Evolutionary conservation across 2,329 filamentous ascomycete genomes (phyloP), one percentile per base, ranked within the genome.

Genomic region (Phialophora tarda): DNA sequence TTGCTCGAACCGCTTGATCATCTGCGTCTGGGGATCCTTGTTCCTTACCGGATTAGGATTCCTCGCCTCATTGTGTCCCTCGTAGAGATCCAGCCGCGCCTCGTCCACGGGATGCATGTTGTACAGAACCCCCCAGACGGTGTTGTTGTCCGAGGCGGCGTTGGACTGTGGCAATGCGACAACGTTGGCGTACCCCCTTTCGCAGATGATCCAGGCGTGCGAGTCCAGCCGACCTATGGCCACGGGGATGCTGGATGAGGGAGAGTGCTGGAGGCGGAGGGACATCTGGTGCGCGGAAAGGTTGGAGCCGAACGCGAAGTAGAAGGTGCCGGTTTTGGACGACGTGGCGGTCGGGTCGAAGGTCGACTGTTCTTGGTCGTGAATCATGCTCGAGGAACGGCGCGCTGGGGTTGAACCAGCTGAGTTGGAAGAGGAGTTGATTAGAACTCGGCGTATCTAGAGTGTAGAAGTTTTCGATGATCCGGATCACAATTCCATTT

Each of bases 241-340:
- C 0, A 80, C 69, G 0, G 79, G 79, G 10, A 71, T 73, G 3
- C 73, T 73, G 14, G 78, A 80, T 21, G 72, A 71, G 0, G 78
- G 76, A 54, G 75, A 70, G 50, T 73, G 63, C n/a, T 59, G 71
- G 64, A 79, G 79, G 56, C 79, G 78, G 12, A 73, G 59, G 47
- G 70, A 69, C 79, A 81, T 81, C 59, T 81, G 79, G 2, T 73
- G 75, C 26, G 76, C 74, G 4, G 79, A 81, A 30, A 81, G 77
- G 63, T 81, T 81, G 50, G 78, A 80, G 59, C 79, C 79, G 65
- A 78, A 81, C 60, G 79, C 79, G 65, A 81, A 80, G 70, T 81
- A 81, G 70, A 80, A 76, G 38, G 76, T 73, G 63, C 72, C 73
- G 21, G 63, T 69, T 17, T 51, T 62, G 8, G 69, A 67, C 24